phyloP scores from a whole-genome alignment of 2,329 filamentous ascomycete species.

The Alternaria novae-zelandiae region DNA sequence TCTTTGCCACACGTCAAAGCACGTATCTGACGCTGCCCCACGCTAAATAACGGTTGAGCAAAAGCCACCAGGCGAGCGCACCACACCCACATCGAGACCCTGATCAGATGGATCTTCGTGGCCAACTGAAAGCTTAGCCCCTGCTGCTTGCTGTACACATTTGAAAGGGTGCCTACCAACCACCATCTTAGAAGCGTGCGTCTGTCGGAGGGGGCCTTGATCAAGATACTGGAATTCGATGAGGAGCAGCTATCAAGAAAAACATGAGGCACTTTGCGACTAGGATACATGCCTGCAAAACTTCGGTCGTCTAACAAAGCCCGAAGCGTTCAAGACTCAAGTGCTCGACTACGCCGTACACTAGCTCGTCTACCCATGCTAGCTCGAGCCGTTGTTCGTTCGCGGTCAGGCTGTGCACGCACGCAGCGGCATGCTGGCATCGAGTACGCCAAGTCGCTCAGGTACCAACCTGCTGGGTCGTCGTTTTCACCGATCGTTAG shows the following conservation, averaged over 20 bases:
- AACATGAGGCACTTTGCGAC: background rate
- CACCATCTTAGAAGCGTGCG: background rate
- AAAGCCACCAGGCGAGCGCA: background rate
- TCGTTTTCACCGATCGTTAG: conserved; percentile 17
- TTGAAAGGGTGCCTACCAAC: background rate
- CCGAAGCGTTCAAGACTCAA: background rate
- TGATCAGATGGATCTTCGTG: conserved; percentile 4
- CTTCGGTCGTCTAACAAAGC: conserved; percentile 17
- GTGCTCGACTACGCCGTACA: conserved; percentile 20
- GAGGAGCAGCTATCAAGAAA: background rate
- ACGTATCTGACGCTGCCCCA: background rate
- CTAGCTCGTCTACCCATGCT: conserved; percentile 19
- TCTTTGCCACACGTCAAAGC: conserved; percentile 6
- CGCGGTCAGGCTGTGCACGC: conserved; percentile 16
- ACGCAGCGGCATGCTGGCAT: conserved; percentile 14
- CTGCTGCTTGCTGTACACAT: background rate
- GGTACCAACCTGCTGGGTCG: conserved; percentile 23
- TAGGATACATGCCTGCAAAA: background rate
- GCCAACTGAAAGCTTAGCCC: background rate
- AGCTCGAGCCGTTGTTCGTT: conserved; percentile 23
- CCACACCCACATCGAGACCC: conserved; percentile 1
- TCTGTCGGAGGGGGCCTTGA: background rate
- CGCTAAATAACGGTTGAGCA: background rate
- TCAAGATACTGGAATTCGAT: background rate
- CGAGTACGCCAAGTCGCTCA: conserved; percentile 17